Evolutionary conservation across 805 yeast species (phyloP).

Genomic region (Suhomyces vadensis): DNA sequence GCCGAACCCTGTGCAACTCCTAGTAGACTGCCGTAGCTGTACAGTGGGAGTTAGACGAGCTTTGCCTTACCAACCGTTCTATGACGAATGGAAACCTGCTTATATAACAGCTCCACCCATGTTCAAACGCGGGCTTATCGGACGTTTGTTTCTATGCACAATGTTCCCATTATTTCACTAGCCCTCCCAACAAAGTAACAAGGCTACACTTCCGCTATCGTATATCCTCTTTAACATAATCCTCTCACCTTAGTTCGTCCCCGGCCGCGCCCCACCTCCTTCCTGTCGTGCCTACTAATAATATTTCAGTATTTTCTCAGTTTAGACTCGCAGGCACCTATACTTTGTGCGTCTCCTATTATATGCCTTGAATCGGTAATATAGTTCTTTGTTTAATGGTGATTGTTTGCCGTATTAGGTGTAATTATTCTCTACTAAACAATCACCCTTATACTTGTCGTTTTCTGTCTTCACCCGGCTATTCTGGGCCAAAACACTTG

Average conservation of each 20-base stretch:
- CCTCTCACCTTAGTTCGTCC: neutral
- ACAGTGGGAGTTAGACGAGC: too few relatives aligned
- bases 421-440: constrained; percentile 1
- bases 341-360: constrained; percentile 1
- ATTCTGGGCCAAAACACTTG: neutral
- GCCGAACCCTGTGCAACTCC: too few relatives aligned
- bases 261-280: constrained; percentile 3
- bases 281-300: neutral
- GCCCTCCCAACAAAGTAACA: too few relatives aligned
- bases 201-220: neutral
- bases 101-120: too few relatives aligned
- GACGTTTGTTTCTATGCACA: too few relatives aligned
- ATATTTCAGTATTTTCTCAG: neutral
- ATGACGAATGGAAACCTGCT: too few relatives aligned
- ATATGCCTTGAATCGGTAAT: constrained; percentile 7
- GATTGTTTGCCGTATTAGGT: neutral
- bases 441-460: neutral
- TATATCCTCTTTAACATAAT: neutral
- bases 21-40: too few relatives aligned
- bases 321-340: constrained; percentile 5
- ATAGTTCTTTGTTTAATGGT: neutral
- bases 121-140: too few relatives aligned
- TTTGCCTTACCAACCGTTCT: too few relatives aligned
- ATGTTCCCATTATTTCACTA: too few relatives aligned
- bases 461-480: neutral